Evolutionary conservation across 305 asterid genomes (phyloP), one percentile per base, ranked within the genome.

Genomic region (Fraxinus velutina): DNA sequence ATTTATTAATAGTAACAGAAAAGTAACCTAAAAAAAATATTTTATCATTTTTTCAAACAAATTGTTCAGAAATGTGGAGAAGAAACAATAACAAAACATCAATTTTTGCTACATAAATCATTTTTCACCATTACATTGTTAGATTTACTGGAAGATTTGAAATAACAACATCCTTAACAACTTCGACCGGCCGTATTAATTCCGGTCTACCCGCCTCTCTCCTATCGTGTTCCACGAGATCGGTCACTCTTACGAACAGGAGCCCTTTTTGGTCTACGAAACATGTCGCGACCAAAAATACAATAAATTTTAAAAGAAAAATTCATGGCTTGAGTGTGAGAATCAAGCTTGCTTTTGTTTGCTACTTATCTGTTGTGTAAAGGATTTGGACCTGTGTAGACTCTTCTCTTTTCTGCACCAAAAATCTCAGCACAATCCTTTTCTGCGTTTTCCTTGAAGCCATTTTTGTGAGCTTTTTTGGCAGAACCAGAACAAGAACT

Each of bases 331-430:
- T 85, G 88, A 88, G 66, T 80, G 78, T 86, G 86, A 83, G 81
- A 80, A 84, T 80, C 81, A 79, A 85, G 88, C 74, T 66, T 66
- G 29, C 22, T 36, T 12, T 3, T 21, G 30, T 34, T 50, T 21
- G 76, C 73, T 76, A 86, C 92, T 93, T 87, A 93, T 90, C 96
- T 92, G 92, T 94, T 94, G 90, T 94, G 98, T 76, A 94, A 90
- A 86, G 98, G 98, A 87, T 94, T 92, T 70, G 98, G 93, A 30
- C 98, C 98, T 21, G 97, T 91, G 81, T 90, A 89, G 44, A 94
- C 98, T 89, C 90, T 90, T 47, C 98, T 94, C 92, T 87, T 90
- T 29, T 89, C 92, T 47, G 80, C 92, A 21, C 91, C 95, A 84
- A 92, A 88, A 37, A 87, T 86, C 42, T 79, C 89, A 78, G 84